Evolutionary conservation across 179 eudicot species (phyloP), one percentile per base, ranked within the genome.

Genomic region (Nepenthes alata): DNA sequence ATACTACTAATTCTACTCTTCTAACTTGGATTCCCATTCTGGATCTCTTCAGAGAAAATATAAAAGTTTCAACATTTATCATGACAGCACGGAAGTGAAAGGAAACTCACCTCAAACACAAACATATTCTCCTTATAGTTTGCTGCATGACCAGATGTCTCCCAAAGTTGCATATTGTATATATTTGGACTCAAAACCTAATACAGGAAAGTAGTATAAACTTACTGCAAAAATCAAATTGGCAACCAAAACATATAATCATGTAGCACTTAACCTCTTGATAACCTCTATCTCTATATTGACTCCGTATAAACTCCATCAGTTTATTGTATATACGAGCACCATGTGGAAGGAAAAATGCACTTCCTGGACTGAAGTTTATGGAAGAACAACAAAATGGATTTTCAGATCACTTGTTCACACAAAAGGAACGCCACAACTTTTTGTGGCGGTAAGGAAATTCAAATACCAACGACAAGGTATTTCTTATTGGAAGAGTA

Each of bases 71-170:
- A 50, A 10, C 53, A 50, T 50, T 13, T 50, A 50, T 50, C n/a
- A 13, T 11, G 53, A 50, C n/a, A 50, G n/a, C n/a, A 50, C 15
- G 53, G 13, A 50, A 13, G 11, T 11, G n/a, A 50, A 11, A 11
- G 16, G 56, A 36, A 14, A 68, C 71, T 56, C 65, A 91, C 98
- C 85, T 91, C 91, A 75, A 91, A 78, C n/a, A 86, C 80, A 77
- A 91, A 91, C 98, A 91, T 91, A 63, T 91, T 91, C 75, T 91
- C 96, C 78, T 75, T 86, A 68, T 91, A 91, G 60, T 91, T 89
- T 62, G 91, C 96, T 55, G 98, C 95, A 75, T 91, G 98, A 35
- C 98, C 98, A 57, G 98, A 91, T 41, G 95, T 86, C 67, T 89
- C 89, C 96, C 96, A 91, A 12, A 91, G 89, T 68, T 89, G 83